Conservation (phyloP, 1,139 yeast genomes). For the Lodderomyces elongisporus region DNA sequence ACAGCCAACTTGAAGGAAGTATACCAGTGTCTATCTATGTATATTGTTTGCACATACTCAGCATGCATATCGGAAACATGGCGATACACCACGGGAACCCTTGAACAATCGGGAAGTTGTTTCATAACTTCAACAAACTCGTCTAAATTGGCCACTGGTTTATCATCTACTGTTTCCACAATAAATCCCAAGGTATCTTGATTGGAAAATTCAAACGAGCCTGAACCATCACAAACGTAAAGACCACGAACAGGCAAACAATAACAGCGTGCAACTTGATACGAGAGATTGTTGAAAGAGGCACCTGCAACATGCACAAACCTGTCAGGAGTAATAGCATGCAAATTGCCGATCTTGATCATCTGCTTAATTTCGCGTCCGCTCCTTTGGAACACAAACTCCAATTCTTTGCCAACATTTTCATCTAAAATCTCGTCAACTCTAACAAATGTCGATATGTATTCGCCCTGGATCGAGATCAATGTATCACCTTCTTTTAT, state of each 20-base stretch:
- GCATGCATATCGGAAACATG: conserved; percentile 80
- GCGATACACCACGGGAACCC: conserved; percentile 68
- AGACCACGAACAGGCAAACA: conserved; percentile 85
- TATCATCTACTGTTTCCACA: conserved; percentile 71
- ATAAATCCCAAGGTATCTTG: conserved; percentile 65
- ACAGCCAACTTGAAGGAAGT: conserved; percentile 66
- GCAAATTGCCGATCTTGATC: conserved; percentile 68
- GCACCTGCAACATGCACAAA: conserved; percentile 86
- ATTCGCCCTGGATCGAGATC: conserved; percentile 63
- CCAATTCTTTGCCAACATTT: conserved; percentile 56
- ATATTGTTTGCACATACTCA: conserved; percentile 56
- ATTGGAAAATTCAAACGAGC: conserved; percentile 64
- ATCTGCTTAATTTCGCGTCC: conserved; percentile 52
- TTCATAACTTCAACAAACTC: conserved; percentile 76
- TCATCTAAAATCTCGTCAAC: conserved; percentile 84
- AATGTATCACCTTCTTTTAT: conserved; percentile 85
- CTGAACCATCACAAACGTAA: conserved; percentile 70
- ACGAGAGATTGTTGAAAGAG: conserved; percentile 75
- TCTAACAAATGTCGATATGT: conserved; percentile 65
- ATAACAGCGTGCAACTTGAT: conserved; percentile 81
- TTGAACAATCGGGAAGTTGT: conserved; percentile 66
- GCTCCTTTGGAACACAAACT: conserved; percentile 65
- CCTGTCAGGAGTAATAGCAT: conserved; percentile 74
- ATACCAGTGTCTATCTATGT: conserved; percentile 84
- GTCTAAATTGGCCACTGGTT: conserved; percentile 67